These are phyloP conservation scores for Fusarium algeriense DNA, from an alignment of 2,329 filamentous ascomycete genomes.

Conservation along the genomic window DNA sequence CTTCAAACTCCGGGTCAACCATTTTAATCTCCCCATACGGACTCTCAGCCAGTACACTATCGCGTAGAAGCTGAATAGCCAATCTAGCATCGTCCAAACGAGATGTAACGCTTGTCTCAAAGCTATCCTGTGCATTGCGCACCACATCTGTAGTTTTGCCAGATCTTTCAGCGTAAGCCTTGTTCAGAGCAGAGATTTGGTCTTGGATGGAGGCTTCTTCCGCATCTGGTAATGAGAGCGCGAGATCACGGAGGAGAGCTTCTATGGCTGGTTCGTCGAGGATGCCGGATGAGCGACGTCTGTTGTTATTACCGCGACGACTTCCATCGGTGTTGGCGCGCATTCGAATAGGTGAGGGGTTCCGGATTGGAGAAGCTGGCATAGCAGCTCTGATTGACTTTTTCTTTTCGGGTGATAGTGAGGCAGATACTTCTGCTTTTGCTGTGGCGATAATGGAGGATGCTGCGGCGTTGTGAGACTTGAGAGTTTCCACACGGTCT, in stretches of 20 bases:
- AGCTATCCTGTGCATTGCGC: slow-evolving; percentile 61
- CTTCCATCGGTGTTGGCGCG: slow-evolving; percentile 46
- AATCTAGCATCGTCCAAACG: slow-evolving; percentile 62
- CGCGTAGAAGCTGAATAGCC: slow-evolving; percentile 63
- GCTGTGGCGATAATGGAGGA: slow-evolving; percentile 57
- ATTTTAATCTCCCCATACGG: slow-evolving; percentile 62
- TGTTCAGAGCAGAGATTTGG: slow-evolving; percentile 51
- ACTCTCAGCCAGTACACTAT: slow-evolving; percentile 66
- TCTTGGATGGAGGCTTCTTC: slow-evolving; percentile 45
- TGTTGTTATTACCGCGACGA: slow-evolving; percentile 24
- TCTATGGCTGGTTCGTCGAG: slow-evolving; percentile 57
- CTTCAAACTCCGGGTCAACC: slow-evolving; percentile 65
- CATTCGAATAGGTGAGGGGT: slow-evolving; percentile 52
- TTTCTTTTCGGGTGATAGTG: slow-evolving; percentile 39
- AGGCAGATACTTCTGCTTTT: slow-evolving; percentile 57
- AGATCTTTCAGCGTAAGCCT: slow-evolving; percentile 55
- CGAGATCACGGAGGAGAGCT: slow-evolving; percentile 62
- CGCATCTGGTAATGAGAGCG: slow-evolving; percentile 55
- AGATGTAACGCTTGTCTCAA: slow-evolving; percentile 58
- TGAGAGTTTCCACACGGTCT: slow-evolving; percentile 57
- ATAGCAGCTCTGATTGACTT: slow-evolving; percentile 41
- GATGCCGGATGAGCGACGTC: slow-evolving; percentile 55
- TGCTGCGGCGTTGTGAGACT: slow-evolving; percentile 60
- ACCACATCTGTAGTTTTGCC: slow-evolving; percentile 60
- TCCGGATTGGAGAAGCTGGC: slow-evolving; percentile 54